Conservation (phyloP, 768 basidiomycete species). For the Kwoniella botswanensis region DNA sequence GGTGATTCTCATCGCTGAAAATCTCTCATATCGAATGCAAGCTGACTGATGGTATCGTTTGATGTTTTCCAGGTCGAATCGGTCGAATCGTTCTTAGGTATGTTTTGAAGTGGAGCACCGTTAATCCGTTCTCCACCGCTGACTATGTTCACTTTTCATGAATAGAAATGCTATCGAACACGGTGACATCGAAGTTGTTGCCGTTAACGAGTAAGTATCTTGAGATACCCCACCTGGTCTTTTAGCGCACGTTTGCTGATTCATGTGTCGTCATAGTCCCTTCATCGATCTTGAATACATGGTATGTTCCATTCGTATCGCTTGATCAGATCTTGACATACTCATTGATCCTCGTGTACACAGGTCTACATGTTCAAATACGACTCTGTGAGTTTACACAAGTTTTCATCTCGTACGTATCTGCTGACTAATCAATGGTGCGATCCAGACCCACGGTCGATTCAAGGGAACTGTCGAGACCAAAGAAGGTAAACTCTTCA, state of each 20-base stretch:
- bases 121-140: neutral
- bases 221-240: neutral
- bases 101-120: neutral
- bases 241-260: constrained; percentile 21
- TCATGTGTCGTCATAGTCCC: constrained; percentile 66
- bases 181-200: constrained; percentile 80
- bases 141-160: neutral
- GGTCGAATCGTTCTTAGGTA: constrained; percentile 86
- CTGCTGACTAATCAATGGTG: neutral
- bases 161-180: constrained; percentile 84
- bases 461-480: constrained; percentile 82
- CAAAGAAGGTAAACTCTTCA: constrained; percentile 86
- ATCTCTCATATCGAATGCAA: neutral
- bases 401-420: neutral
- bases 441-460: constrained; percentile 58
- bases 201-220: constrained; percentile 85
- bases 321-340: neutral
- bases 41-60: constrained; percentile 28
- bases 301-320: constrained; percentile 62
- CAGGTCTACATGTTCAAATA: constrained; percentile 57
- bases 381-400: constrained; percentile 45
- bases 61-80: constrained; percentile 90
- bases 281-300: constrained; percentile 98
- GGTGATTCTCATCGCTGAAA: neutral
- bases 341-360: neutral